Evolutionary conservation across 2,329 filamentous ascomycete species (phyloP), one percentile per base, ranked within the genome.

Genomic region (Verticillium dahliae): DNA sequence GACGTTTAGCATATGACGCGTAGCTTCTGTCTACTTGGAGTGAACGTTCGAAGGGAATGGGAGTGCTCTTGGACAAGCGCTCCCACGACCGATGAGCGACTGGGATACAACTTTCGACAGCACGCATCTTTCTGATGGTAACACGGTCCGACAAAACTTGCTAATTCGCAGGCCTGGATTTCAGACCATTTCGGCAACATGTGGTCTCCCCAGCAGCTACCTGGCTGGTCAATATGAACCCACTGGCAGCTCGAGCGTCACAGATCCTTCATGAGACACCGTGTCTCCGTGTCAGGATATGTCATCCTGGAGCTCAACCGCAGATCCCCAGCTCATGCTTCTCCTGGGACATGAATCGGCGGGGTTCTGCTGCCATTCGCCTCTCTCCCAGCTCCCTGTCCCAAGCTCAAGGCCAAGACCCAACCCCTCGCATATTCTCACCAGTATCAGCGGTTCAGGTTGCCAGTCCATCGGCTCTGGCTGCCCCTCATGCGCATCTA

Each of bases 391-490:
- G 3, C n/a, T 52, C 9, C 45, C 45, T n/a, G 45, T 52, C 45
- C 45, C 45, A 9, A 52, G 45, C 7, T 27, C n/a, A n/a, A 52
- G 45, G 1, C 18, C n/a, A 4, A 22, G 18, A 11, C 18, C 45
- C 10, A 11, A 9, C 45, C 18, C 18, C 18, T 52, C 45, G 22
- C 45, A 52, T 10, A 52, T 52, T n/a, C 62, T 65, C 55, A 67
- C 65, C 58, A 64, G 54, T 15, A 64, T 62, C 60, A 62, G 62
- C 14, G 65, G 63, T 56, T 69, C 68, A 2, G 65, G 68, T 58
- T 69, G 67, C 61, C 69, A 70, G 38, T 69, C 67, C 69, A 70
- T 70, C 14, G 65, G 63, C 37, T 69, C 69, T 7, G 66, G 61
- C 9, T 62, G 62, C 5, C 62, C 22, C 45, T 52, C 45, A n/a